Evolutionary conservation across 1,139 yeast species (phyloP).

Genomic region (Candida neerlandica): DNA sequence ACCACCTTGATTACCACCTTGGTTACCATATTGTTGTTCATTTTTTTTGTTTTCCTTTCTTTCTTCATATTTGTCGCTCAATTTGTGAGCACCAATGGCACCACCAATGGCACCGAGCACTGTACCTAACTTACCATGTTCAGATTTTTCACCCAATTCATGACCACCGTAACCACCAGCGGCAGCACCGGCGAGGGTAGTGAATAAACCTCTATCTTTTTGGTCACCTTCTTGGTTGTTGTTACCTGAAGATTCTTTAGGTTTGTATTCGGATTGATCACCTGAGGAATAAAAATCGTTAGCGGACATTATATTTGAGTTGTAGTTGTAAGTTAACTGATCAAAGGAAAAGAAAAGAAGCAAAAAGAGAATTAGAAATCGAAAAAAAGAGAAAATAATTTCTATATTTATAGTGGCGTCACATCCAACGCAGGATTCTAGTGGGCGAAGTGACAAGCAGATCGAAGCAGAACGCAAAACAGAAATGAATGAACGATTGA

Average conservation of each 20-base stretch:
- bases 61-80: conserved; percentile 43
- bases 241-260: conserved; percentile 19
- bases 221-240: conserved; percentile 31
- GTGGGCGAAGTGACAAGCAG: too few species aligned
- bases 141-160: conserved; percentile 32
- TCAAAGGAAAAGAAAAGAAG: neutral
- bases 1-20: conserved; percentile 11
- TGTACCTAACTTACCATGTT: conserved; percentile 55
- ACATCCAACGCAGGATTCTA: neutral
- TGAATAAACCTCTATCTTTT: conserved; percentile 55
- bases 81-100: conserved; percentile 59
- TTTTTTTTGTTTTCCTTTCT: conserved; percentile 15
- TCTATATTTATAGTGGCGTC: conserved; percentile 1
- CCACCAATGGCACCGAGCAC: conserved; percentile 64
- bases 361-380: neutral
- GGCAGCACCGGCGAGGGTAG: conserved; percentile 60
- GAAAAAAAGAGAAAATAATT: neutral
- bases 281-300: conserved; percentile 61
- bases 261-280: conserved; percentile 42
- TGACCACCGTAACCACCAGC: conserved; percentile 60
- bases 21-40: conserved; percentile 7
- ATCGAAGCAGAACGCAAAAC: too few species aligned
- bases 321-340: neutral
- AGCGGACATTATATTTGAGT: conserved; percentile 49
- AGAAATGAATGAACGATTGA: too few species aligned